Base-by-base conservation (phyloP, 2,329 filamentous ascomycete genomes). In the Aureobasidium namibiae region DNA sequence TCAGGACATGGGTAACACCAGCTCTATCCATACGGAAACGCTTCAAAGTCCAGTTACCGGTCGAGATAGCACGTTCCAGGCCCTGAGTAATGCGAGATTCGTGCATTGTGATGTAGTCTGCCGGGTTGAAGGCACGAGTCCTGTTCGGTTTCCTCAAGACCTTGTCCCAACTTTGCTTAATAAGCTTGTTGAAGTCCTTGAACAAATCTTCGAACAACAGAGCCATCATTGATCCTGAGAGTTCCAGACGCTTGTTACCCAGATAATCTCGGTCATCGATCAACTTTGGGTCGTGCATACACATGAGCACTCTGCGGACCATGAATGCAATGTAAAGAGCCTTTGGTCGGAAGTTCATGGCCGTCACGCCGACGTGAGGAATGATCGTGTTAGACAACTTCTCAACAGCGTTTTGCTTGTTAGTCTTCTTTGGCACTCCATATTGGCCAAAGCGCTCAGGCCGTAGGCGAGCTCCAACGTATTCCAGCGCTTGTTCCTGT, bases 1-100 rank as follows among this genome's bases (percentile, higher is more conserved):
- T 97, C 50, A 99, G 80, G 41, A 99, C 91, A 73, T 99, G 94
- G 0, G 95, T 97, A 23, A 99, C 91, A 70, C 94, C 94, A 23
- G 94, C 92, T 70, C 92, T 82, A 70, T 97, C 95, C 94, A 99
- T 99, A 73, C 92, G 91, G 78, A 99, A 99, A 71, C 95, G 90
- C 75, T 96, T 96, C 65, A 99, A 81, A 63, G 83, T 96, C 94
- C 94, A 99, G 69, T 99, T 99, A 21, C 94, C 94, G 0, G 94
- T 97, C 57, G 95, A 92, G 61, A 99, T 96, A 8, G 94, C 92
- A 62, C 95, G 85, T 72, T 96, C 95, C 81, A 99, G 90, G 13
- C 94, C 94, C 65, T 88, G 82, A 0, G 92, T 95, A 66, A 99
- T 97, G 67, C 87, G 86, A 65, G 89, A 89, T 58, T 90, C 89